Evolutionary conservation across 805 yeast species (phyloP).

Genomic region (Nakazawaea wyomingensis): DNA sequence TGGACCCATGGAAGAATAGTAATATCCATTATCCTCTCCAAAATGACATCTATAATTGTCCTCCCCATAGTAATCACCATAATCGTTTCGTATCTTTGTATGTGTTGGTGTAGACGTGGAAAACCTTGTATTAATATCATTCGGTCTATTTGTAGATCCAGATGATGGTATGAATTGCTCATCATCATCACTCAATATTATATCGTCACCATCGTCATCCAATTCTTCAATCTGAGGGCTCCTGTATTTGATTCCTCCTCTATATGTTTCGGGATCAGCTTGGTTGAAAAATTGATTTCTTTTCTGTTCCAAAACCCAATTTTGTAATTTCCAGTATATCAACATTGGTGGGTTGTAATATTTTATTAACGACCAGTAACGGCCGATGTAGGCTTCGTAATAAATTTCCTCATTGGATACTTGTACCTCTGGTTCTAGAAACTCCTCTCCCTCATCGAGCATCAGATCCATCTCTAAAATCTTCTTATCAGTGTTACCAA

Average conservation of each 20-base stretch:
- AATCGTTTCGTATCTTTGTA: slow-evolving; percentile 1
- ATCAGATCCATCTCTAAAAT: slow-evolving; percentile 10
- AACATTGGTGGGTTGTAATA: slow-evolving; percentile 21
- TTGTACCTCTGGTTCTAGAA: slow-evolving; percentile 9
- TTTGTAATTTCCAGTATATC: slow-evolving; percentile 15
- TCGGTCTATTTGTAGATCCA: no score
- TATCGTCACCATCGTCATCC: slow-evolving; percentile 14
- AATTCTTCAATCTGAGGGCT: slow-evolving; percentile 17
- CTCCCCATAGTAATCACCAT: slow-evolving; percentile 11
- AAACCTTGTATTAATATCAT: neutral
- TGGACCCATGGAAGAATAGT: no score
- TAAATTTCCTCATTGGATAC: slow-evolving; percentile 19
- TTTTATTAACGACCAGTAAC: slow-evolving; percentile 19
- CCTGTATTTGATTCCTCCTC: neutral
- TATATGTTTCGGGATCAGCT: neutral
- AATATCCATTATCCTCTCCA: neutral
- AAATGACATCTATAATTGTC: neutral
- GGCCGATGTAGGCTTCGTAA: slow-evolving; percentile 17
- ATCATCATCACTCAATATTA: slow-evolving; percentile 6
- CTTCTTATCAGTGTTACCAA: slow-evolving; percentile 3
- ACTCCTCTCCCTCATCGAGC: slow-evolving; percentile 13
- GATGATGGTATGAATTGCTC: no score
- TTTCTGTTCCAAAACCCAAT: slow-evolving; percentile 14
- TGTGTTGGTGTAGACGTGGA: slow-evolving; percentile 6
- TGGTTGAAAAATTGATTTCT: neutral